Base-by-base conservation (phyloP, 164 flowering plant genomes). In the Magnolia sinica region DNA sequence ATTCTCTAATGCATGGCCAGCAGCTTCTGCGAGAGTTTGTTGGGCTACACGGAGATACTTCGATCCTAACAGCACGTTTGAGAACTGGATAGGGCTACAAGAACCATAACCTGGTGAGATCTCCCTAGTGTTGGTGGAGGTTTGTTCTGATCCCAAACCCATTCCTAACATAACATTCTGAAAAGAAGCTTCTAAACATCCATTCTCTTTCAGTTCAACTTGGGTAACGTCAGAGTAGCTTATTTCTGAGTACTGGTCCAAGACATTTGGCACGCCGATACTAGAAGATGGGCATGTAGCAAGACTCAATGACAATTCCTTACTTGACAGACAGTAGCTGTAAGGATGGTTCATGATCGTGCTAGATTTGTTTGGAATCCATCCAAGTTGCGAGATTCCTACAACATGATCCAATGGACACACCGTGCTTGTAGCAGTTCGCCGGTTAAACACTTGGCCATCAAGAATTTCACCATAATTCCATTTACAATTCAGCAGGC, bases 221-320 rank as follows among this genome's bases (percentile, higher is more conserved):
- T 65, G 82, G 29, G 84, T 72, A 80, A 37, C 45, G 0, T 37
- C 45, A 37, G 45, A 37, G 45, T 37, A 78, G 72, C 83, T 82
- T 22, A 83, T 76, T 45, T 86, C 91, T 0, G 93, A 87, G 77
- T 85, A 81, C 71, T 86, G 89, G 77, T 89, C 88, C 0, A 82
- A 85, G 7, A 86, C 49, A 50, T 55, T 61, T 37, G 80, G 70
- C 31, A 80, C 71, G 64, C 75, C 27, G 22, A 79, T 63, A 29
- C 81, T 55, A 76, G 87, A 78, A 50, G 89, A 87, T 22, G 82
- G 82, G 23, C 83, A 81, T 9, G 91, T 86, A 5, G 91, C 88
- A 73, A 94, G 97, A 77, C 91, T 91, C 24, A 90, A 78, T 19
- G 92, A 87, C 37, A 91, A 86, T 83, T 89, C 96, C 58, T 86